phyloP scores from a whole-genome alignment of 805 yeast genomes.

The Candida mattraensis region DNA sequence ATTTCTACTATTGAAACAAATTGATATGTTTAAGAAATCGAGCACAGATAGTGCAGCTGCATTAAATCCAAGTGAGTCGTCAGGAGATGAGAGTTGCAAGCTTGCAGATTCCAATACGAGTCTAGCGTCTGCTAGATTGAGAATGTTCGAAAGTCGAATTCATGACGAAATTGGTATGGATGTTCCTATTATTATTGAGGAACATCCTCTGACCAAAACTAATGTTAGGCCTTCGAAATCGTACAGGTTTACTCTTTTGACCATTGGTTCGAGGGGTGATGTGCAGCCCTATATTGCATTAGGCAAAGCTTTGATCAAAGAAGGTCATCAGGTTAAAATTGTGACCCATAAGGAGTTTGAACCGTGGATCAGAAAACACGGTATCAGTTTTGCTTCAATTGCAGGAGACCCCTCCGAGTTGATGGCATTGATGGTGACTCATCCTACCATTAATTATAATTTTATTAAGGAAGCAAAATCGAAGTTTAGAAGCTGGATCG shows the following conservation, averaged over 20 bases:
- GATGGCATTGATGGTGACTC: conserved; percentile 90
- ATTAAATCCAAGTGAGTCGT: conserved; percentile 12
- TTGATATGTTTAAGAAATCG: conserved; percentile 41
- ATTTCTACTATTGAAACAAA: conserved; percentile 46
- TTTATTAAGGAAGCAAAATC: conserved; percentile 80
- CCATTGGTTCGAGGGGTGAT: conserved; percentile 95
- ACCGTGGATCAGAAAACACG: conserved; percentile 69
- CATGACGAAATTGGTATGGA: conserved; percentile 59
- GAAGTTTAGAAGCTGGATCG: conserved; percentile 81
- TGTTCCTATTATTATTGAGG: conserved; percentile 69
- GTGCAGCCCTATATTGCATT: conserved; percentile 94
- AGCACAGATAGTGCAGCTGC: conserved; percentile 9
- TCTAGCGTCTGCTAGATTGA: conserved; percentile 57
- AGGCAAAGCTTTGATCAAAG: conserved; percentile 72
- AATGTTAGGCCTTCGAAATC: conserved; percentile 53
- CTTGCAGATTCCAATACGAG: conserved; percentile 30
- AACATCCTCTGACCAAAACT: conserved; percentile 44
- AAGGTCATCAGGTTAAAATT: conserved; percentile 83
- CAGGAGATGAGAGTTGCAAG: conserved; percentile 32
- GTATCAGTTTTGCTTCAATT: conserved; percentile 65
- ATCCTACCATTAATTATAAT: conserved; percentile 81
- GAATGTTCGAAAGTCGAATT: conserved; percentile 66
- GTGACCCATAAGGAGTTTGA: conserved; percentile 84
- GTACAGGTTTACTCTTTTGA: conserved; percentile 64
- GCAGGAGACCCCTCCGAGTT: conserved; percentile 94